Base-by-base conservation (phyloP, 2,329 filamentous ascomycete genomes). In the Amauroascus verrucosus region DNA sequence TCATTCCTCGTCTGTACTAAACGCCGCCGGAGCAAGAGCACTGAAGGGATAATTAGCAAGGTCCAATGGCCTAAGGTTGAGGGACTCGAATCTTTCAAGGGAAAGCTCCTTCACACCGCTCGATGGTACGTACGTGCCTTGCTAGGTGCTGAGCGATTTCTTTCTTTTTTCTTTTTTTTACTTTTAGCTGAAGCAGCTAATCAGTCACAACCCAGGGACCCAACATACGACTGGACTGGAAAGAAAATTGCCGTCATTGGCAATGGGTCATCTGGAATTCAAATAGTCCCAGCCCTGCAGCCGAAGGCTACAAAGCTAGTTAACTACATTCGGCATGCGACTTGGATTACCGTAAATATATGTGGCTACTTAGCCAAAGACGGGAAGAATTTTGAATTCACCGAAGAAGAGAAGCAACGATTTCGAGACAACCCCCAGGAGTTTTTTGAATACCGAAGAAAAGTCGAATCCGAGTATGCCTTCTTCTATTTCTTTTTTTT, bases 51-150 rank as follows among this genome's bases (percentile, higher is more conserved):
- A 8, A 38, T 18, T 30, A 55, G 54, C 32, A 18, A 44, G 16
- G 73, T 66, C 70, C 68, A 68, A 48, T 75, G 70, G 68, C 73
- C 74, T 9, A 64, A 68, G 22, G 71, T 77, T 11, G 62, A 65
- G 1, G 75, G 76, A 4, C 64, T 74, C 5, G 65, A 74, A 26
- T 61, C 64, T 1, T 79, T 77, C 57, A 64, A 72, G 51, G 73
- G 73, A 1, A 66, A 67, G 35, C 55, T 75, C 1, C 56, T 73
- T 47, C 74, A 76, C 55, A 71, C 64, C 43, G 73, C 73, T 1
- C 51, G 53, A 8, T 77, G 72, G 71, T 50, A 30, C n/a, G 48
- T 41, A 7, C n/a, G 28, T n/a, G 14, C 35, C 8, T n/a, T n/a
- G n/a, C n/a, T n/a, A n/a, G 16, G 8, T 41, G 6, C 20, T 41